phyloP scores from a whole-genome alignment of 2,329 filamentous ascomycete species.

The Calonectria henricotiae region DNA sequence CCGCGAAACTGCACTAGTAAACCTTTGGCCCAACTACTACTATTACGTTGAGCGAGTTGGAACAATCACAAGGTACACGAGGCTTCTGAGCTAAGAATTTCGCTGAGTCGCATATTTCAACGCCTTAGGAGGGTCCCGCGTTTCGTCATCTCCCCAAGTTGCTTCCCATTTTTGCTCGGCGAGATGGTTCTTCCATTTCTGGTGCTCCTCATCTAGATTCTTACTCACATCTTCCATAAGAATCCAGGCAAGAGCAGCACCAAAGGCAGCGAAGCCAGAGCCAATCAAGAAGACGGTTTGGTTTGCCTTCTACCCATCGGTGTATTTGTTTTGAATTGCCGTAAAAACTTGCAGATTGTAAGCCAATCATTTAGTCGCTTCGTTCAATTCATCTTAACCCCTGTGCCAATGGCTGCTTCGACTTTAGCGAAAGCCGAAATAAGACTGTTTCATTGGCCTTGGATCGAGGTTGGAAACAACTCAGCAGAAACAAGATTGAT shows the following conservation, averaged over 20 bases:
- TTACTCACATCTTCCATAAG: conserved; percentile 49
- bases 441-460: conserved; percentile 67
- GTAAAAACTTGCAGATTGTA: conserved; percentile 62
- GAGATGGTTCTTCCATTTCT: conserved; percentile 52
- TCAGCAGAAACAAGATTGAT: conserved; percentile 62
- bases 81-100: not conserved
- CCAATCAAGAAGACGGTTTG: conserved; percentile 69
- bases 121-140: conserved; percentile 1
- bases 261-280: conserved; percentile 65
- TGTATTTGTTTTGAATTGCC: conserved; percentile 64
- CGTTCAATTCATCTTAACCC: not conserved
- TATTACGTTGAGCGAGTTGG: too few relatives aligned
- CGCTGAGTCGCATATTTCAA: not conserved
- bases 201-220: conserved; percentile 51
- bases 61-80: too few relatives aligned
- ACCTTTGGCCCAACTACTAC: too few relatives aligned
- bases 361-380: not conserved
- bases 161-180: conserved; percentile 52
- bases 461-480: conserved; percentile 66
- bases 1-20: too few relatives aligned
- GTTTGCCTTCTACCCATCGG: conserved; percentile 61
- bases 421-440: conserved; percentile 66
- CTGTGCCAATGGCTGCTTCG: conserved; percentile 66
- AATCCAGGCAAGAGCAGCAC: conserved; percentile 53
- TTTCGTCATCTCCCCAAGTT: conserved; percentile 48